A percentile compares a stretch with the other conserved stretches of the same genome.
phyloP scores from a whole-genome alignment of 441 rosid genomes.

The Populus hybrid region DNA sequence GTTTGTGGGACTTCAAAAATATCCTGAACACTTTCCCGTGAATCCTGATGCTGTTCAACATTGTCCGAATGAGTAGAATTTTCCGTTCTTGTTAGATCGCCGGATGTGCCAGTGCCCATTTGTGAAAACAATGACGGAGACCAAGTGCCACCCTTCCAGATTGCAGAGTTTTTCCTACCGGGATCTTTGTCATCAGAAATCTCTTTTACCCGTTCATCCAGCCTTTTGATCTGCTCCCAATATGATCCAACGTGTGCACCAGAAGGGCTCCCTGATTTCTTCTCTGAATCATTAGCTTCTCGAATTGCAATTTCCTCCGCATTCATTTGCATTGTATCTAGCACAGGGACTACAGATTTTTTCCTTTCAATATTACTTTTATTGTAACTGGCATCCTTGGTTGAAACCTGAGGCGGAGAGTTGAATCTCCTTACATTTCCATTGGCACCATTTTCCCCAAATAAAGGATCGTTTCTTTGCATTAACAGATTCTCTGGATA shows the following conservation, averaged over 20 bases:
- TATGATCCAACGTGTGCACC: constrained; percentile 26
- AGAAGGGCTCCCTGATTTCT: constrained; percentile 13
- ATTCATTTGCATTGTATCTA: constrained; percentile 18
- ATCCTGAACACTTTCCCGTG: constrained; percentile 40
- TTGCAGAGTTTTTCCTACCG: constrained; percentile 26
- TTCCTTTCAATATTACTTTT: constrained; percentile 15
- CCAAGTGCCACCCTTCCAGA: constrained; percentile 32
- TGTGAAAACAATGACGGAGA: constrained; percentile 41
- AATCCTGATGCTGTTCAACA: constrained; percentile 27
- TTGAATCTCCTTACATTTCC: constrained; percentile 29
- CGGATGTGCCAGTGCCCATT: constrained; percentile 24
- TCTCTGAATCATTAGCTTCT: constrained; percentile 21
- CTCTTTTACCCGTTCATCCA: constrained; percentile 45
- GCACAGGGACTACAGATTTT: constrained; percentile 10
- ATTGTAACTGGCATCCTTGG: constrained; percentile 24
- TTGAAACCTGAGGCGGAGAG: constrained; percentile 26
- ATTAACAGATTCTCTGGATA: constrained; percentile 44
- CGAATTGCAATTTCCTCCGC: constrained; percentile 16
- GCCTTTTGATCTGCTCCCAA: constrained; percentile 48
- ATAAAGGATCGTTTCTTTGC: constrained; percentile 33
- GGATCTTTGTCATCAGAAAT: constrained; percentile 39
- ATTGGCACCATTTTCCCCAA: constrained; percentile 21
- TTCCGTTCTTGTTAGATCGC: constrained; percentile 33
- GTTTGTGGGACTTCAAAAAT: constrained; percentile 56
- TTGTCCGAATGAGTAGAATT: constrained; percentile 26